Percentiles rank a stretch among this genome's conserved stretches.
Evolutionary conservation across 306 rosid species (phyloP).

Genomic region (Herpetospermum pedunculosum): DNA sequence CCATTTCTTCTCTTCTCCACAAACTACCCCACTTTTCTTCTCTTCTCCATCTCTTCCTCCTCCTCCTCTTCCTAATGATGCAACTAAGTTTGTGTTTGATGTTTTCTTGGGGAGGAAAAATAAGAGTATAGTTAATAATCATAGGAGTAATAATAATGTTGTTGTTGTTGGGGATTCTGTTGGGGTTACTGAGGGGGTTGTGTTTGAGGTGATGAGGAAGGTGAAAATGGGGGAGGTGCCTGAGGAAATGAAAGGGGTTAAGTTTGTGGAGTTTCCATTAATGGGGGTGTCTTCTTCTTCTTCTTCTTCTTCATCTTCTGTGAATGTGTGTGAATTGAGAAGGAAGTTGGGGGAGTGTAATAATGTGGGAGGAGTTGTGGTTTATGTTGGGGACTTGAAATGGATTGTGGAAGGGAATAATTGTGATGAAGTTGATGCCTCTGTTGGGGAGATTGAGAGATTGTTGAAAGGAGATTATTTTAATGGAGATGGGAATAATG

Average conservation of each 20-base stretch:
- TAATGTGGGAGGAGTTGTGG: background rate
- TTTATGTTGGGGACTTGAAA: slow-evolving; percentile 10
- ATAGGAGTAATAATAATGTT: background rate
- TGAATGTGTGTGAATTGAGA: background rate
- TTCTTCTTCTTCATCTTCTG: background rate
- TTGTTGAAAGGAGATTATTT: background rate
- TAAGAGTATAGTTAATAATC: background rate
- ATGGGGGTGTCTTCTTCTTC: background rate
- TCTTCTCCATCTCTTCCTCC: background rate
- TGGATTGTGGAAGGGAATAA: slow-evolving; percentile 1
- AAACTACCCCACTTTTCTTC: background rate
- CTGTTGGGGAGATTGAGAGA: background rate
- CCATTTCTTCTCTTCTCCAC: too few species aligned
- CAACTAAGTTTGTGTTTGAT: background rate
- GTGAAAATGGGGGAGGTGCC: slow-evolving; percentile 8
- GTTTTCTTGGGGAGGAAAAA: background rate
- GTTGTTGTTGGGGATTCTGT: background rate
- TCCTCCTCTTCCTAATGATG: background rate
- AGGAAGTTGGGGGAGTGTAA: background rate
- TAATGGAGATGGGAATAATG: background rate
- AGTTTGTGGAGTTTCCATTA: background rate
- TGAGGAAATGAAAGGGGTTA: background rate
- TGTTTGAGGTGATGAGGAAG: background rate
- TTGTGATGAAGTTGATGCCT: background rate
- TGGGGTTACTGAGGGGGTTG: background rate